Base-by-base conservation (phyloP, 345 rosid species). In the Diplotaxis tenuifolia region DNA sequence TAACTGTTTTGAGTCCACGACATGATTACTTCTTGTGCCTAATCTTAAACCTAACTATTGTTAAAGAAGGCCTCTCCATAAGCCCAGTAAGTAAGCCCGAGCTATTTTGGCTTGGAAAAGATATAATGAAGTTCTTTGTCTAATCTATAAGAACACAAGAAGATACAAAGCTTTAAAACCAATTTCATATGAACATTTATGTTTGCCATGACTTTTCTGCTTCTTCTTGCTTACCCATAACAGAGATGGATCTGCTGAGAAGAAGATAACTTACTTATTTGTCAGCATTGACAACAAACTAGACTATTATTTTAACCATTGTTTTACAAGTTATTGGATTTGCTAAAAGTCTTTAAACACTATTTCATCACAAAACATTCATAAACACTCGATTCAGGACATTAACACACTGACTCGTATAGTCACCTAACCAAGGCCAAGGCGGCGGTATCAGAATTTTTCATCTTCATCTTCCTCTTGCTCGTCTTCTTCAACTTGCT, bases 401-500 rank as follows among this genome's bases (percentile, higher is more conserved):
- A 3, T 49, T 9, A 42, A 42, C 8, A n/a, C n/a, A 42, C 50
- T n/a, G 49, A 45, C 74, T 45, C 38, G 15, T 23, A 22, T 18
- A 62, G 70, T 77, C 77, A 77, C 73, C 68, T 66, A 54, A 61
- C 77, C 60, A 50, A 67, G 16, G n/a, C n/a, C n/a, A n/a, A n/a
- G n/a, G n/a, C n/a, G n/a, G 32, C 61, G 3, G 67, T 34, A 8
- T 70, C 66, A 18, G 65, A 38, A 38, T 72, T n/a, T n/a, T n/a
- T n/a, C n/a, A n/a, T n/a, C n/a, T n/a, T n/a, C n/a, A n/a, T n/a
- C n/a, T n/a, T n/a, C n/a, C 71, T 36, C 23, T 61, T 5, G 59
- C 65, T 6, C 66, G 2, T 73, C 72, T 20, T 83, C 65, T 31
- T 64, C 83, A 8, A 5, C 72, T 56, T 74, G 82, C 65, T 84